These are phyloP conservation scores for Rhodotorula glutinis DNA, from an alignment of 1,284 basidiomycete species.

Conservation along the genomic window DNA sequence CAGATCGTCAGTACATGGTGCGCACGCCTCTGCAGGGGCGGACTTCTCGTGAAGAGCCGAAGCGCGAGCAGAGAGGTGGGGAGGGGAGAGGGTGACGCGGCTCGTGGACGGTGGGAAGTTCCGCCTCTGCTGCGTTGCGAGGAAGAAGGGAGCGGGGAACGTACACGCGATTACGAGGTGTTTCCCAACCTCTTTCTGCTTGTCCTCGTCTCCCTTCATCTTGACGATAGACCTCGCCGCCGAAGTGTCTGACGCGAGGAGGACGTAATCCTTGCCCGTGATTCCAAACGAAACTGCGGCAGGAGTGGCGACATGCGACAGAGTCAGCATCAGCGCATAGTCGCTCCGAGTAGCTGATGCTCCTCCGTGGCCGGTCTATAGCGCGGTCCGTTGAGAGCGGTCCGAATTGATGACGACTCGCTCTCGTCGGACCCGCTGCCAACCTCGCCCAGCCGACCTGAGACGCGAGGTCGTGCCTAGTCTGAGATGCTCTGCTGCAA, in stretches of 20 bases:
- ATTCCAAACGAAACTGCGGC: conserved; percentile 48
- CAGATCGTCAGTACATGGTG: background rate
- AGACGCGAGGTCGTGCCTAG: too few species aligned
- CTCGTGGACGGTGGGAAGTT: background rate
- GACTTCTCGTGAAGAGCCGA: too few species aligned
- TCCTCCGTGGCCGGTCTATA: too few species aligned
- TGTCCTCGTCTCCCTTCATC: conserved; percentile 97
- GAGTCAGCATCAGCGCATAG: too few species aligned
- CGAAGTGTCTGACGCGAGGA: conserved; percentile 86
- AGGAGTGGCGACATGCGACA: too few species aligned
- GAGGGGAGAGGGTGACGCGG: background rate
- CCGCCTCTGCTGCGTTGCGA: too few species aligned
- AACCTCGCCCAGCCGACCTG: background rate
- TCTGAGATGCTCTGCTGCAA: too few species aligned
- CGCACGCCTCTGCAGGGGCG: too few species aligned
- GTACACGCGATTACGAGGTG: conserved; percentile 91
- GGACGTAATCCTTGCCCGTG: conserved; percentile 83
- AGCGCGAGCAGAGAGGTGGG: background rate
- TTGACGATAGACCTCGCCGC: conserved; percentile 88
- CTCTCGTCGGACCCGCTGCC: background rate
- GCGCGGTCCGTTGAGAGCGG: too few species aligned
- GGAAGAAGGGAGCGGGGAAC: too few species aligned
- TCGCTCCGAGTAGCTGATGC: too few species aligned
- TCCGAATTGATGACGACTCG: background rate
- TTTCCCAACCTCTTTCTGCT: conserved; percentile 86